These are phyloP conservation scores for Calocybe gambosa DNA, from an alignment of 1,284 basidiomycete species.

Conservation along the genomic window DNA sequence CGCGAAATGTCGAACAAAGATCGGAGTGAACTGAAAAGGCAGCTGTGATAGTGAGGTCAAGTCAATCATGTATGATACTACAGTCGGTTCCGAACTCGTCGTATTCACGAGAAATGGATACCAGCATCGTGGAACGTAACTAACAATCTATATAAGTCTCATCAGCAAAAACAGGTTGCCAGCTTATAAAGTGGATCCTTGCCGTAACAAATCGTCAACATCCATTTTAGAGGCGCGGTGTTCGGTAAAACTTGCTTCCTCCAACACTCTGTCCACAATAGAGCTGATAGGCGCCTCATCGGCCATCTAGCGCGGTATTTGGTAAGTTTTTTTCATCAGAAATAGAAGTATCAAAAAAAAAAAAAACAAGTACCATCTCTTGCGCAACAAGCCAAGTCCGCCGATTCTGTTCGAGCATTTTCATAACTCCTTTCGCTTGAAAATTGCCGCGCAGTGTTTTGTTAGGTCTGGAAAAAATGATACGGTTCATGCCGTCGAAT, in stretches of 20 bases:
- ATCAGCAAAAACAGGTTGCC: slow-evolving; percentile 4
- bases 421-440: slow-evolving; percentile 88
- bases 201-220: slow-evolving; percentile 80
- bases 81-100: background rate
- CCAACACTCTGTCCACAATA: slow-evolving; percentile 74
- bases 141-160: slow-evolving; percentile 40
- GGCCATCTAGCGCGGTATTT: slow-evolving; percentile 46
- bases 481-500: slow-evolving; percentile 89
- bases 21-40: background rate
- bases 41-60: background rate
- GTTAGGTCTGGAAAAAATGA: slow-evolving; percentile 87
- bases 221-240: slow-evolving; percentile 79
- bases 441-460: slow-evolving; percentile 89
- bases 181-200: slow-evolving; percentile 17
- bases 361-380: slow-evolving; percentile 69
- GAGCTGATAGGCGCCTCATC: slow-evolving; percentile 71
- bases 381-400: slow-evolving; percentile 90
- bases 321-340: background rate
- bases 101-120: slow-evolving; percentile 69
- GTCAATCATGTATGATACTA: background rate
- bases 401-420: slow-evolving; percentile 93
- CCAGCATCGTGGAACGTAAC: slow-evolving; percentile 80
- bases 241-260: slow-evolving; percentile 61
- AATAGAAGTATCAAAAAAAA: slow-evolving; percentile 2
- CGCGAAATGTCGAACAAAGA: background rate